Evolutionary conservation across 768 basidiomycete genomes (phyloP), one percentile per base, ranked within the genome.

Genomic region (Plicaturopsis crispa): DNA sequence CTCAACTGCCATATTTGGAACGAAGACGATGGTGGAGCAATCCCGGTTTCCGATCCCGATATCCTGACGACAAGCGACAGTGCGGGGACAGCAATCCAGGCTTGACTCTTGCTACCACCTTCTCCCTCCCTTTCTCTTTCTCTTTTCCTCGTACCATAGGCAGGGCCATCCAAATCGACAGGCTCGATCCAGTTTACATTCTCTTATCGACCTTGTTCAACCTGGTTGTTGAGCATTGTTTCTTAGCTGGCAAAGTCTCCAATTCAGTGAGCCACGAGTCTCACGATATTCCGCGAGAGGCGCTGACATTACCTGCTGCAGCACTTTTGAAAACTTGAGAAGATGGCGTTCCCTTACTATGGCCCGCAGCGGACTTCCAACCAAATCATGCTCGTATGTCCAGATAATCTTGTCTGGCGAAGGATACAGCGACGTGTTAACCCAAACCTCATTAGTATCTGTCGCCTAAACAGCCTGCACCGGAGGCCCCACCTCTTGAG

Each of bases 401-500:
- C 3, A 6, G 31, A 17, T 11, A 18, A 26, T 14, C 20, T n/a
- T 24, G 4, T 28, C 26, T 20, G 3, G 4, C 10, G 21, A 18
- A 8, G 17, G 36, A 13, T 32, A 2, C 24, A 32, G 21, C 3
- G 10, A 34, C 8, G 36, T 40, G 6, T 40, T 19, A 19, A 5
- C 7, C 13, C 7, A 36, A 32, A 13, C n/a, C 19, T 40, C 6
- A 16, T 17, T 23, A 69, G 60, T 57, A 63, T 45, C 39, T 70
- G n/a, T 57, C 59, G 21, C 51, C 34, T n/a, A 46, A 45, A 7
- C 58, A 57, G 24, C 47, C 46, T 4, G 45, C 54, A 5, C 60
- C 61, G 2, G 44, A 45, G 22, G 40, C 66, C n/a, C n/a, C n/a
- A 24, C 67, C 69, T 10, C 51, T 55, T 21, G 65, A 66, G 40